A percentile compares a stretch with the other conserved stretches of the same genome.
Conservation (phyloP, 768 basidiomycete genomes). For the Trametes gibbosa region DNA sequence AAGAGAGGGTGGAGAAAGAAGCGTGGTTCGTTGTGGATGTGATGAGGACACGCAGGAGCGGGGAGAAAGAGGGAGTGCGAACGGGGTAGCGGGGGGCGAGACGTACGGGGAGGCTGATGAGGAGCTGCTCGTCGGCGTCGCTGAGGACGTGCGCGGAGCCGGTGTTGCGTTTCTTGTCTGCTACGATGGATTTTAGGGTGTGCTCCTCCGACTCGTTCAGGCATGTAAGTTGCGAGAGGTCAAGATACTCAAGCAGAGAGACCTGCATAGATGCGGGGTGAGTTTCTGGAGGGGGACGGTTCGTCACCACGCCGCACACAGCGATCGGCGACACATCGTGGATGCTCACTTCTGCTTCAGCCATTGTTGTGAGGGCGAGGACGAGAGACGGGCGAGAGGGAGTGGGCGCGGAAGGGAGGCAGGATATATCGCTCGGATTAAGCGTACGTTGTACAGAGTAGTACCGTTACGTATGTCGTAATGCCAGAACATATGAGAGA, state of each 20-base stretch:
- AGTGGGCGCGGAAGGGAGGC: neutral
- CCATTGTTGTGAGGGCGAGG: neutral
- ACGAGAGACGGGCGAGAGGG: neutral
- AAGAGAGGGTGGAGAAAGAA: neutral
- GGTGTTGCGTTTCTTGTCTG: slow-evolving; percentile 43
- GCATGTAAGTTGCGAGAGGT: slow-evolving; percentile 59
- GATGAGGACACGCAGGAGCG: neutral
- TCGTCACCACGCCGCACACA: neutral
- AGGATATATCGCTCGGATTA: slow-evolving; percentile 11
- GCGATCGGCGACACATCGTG: neutral
- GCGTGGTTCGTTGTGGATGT: neutral
- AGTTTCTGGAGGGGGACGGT: neutral
- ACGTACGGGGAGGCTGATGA: slow-evolving; percentile 65
- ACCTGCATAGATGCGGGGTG: slow-evolving; percentile 31
- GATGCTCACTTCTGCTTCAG: slow-evolving; percentile 20
- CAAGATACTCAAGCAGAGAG: slow-evolving; percentile 57
- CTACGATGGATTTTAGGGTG: slow-evolving; percentile 51
- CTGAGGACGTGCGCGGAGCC: slow-evolving; percentile 51
- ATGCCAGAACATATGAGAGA: slow-evolving; percentile 15
- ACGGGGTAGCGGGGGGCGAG: neutral
- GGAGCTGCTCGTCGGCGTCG: slow-evolving; percentile 71
- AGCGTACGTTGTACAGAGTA: slow-evolving; percentile 19
- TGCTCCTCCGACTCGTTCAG: slow-evolving; percentile 61
- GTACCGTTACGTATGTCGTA: slow-evolving; percentile 7
- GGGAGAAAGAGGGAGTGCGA: neutral